Evolutionary conservation across 2,329 filamentous ascomycete genomes (phyloP).

Genomic region (Blumeria graminis): DNA sequence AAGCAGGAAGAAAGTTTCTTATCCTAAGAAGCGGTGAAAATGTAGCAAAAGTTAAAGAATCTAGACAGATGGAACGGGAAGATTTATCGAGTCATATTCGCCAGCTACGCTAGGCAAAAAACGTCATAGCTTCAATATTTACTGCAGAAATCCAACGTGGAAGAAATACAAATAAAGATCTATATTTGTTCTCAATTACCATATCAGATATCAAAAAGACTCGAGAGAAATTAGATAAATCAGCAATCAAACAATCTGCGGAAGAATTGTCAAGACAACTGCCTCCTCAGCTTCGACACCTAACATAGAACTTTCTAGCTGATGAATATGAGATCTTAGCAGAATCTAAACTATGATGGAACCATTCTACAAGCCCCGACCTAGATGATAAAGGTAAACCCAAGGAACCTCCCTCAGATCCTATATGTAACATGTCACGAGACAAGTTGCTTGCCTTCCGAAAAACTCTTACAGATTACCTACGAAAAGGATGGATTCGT

Average conservation of each 20-base stretch:
- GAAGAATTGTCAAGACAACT: background rate
- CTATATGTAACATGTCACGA: background rate
- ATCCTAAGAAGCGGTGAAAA: background rate
- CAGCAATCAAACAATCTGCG: background rate
- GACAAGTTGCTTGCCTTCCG: background rate
- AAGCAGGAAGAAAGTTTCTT: background rate
- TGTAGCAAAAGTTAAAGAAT: background rate
- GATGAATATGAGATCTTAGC: background rate
- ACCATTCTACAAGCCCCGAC: background rate
- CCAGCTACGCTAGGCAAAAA: background rate
- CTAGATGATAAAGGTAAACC: no score
- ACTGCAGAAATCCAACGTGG: background rate
- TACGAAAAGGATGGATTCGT: background rate
- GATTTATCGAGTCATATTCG: background rate
- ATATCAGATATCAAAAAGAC: background rate
- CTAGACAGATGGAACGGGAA: background rate
- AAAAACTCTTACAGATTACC: constrained; percentile 1
- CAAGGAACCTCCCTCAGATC: background rate
- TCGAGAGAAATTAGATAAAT: background rate
- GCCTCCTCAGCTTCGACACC: background rate
- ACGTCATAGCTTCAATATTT: background rate
- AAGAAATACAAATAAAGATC: background rate
- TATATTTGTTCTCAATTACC: no score
- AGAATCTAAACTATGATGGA: background rate
- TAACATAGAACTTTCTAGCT: background rate